Conservation (phyloP, 2,329 filamentous ascomycete genomes). For the Achaetomium macrosporum region DNA sequence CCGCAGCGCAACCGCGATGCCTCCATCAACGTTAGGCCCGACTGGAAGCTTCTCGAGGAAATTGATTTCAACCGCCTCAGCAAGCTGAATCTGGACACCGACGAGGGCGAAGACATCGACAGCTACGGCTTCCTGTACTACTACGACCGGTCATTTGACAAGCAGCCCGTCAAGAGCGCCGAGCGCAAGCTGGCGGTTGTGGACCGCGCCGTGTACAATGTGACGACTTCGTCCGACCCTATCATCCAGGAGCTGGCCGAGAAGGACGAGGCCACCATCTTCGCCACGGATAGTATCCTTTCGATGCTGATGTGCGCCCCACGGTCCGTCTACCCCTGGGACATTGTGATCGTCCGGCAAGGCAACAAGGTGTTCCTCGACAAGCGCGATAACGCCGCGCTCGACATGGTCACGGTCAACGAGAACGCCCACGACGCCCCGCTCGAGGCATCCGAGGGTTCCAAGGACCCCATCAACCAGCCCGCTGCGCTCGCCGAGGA, state of each 20-base stretch:
- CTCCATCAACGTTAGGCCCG: constrained; percentile 90
- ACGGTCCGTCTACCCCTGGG: constrained; percentile 96
- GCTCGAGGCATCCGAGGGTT: constrained; percentile 82
- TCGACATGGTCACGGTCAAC: constrained; percentile 98
- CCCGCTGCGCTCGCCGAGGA: constrained; percentile 90
- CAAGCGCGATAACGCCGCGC: constrained; percentile 90
- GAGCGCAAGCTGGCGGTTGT: constrained; percentile 84
- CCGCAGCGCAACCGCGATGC: constrained; percentile 92
- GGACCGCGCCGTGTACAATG: constrained; percentile 95
- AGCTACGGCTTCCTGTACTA: constrained; percentile 97
- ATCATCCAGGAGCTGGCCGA: constrained; percentile 96
- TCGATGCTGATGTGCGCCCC: constrained; percentile 99
- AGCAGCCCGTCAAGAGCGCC: constrained; percentile 80
- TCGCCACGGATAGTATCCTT: constrained; percentile 92
- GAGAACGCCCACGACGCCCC: constrained; percentile 96
- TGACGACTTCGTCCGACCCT: constrained; percentile 92
- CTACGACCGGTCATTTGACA: constrained; percentile 95
- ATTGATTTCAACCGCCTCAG: constrained; percentile 94
- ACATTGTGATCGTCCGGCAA: constrained; percentile 88
- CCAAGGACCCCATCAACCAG: constrained; percentile 92
- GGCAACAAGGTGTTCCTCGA: constrained; percentile 98
- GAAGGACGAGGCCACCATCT: constrained; percentile 92
- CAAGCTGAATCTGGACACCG: constrained; percentile 93
- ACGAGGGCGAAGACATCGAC: constrained; percentile 91
- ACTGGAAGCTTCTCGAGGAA: constrained; percentile 95